phyloP scores from a whole-genome alignment of 2,329 filamentous ascomycete genomes.

The Aspergillus sp. region DNA sequence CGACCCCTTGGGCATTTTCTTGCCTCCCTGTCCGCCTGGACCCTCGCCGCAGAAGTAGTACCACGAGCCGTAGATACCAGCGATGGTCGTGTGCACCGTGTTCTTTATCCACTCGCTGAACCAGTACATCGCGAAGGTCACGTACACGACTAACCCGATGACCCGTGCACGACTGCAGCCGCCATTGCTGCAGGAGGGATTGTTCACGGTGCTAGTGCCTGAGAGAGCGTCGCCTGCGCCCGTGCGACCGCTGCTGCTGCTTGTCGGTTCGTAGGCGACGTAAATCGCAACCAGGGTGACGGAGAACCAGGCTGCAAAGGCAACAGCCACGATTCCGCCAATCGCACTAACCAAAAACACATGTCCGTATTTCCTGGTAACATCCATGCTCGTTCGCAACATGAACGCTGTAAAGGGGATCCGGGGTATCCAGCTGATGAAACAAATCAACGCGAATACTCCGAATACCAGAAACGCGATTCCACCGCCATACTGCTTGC shows the following conservation, averaged over 20 bases:
- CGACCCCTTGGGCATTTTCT: conserved; percentile 61
- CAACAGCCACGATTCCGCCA: conserved; percentile 68
- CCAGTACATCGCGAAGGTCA: conserved; percentile 92
- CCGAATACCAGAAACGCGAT: conserved; percentile 81
- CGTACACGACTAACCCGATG: conserved; percentile 75
- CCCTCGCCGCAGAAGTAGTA: conserved; percentile 64
- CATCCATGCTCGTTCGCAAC: conserved; percentile 78
- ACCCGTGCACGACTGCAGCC: conserved; percentile 70
- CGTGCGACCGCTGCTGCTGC: conserved; percentile 12
- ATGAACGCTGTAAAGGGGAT: conserved; percentile 90
- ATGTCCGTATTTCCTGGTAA: conserved; percentile 76
- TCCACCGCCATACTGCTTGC: conserved; percentile 71
- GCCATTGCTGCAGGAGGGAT: conserved; percentile 51
- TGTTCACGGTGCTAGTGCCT: conserved; percentile 17
- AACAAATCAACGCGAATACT: conserved; percentile 73
- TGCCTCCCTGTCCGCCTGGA: conserved; percentile 38
- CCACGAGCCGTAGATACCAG: conserved; percentile 87
- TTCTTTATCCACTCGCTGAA: conserved; percentile 91
- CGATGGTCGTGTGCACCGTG: conserved; percentile 79
- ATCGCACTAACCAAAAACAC: conserved; percentile 80
- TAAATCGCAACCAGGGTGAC: conserved; percentile 83
- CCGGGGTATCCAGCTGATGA: conserved; percentile 79
- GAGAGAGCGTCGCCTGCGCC: neutral
- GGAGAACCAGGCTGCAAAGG: conserved; percentile 76
- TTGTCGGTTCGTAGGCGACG: conserved; percentile 65